phyloP scores from a whole-genome alignment of 768 basidiomycete genomes.

The Leccinellum luteum region DNA sequence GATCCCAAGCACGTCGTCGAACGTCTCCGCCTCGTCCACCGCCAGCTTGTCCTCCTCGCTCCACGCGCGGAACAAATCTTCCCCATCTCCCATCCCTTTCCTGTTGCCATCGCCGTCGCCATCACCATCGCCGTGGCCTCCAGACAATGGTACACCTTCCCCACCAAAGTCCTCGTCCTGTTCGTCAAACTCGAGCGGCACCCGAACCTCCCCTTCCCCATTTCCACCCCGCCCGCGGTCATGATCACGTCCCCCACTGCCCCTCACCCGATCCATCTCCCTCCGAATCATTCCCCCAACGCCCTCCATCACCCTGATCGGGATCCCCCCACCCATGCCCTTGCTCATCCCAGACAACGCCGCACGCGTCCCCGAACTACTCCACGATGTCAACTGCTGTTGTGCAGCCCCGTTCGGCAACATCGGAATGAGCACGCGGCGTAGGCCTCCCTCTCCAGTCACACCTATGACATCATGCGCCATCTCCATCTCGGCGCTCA shows the following conservation, averaged over 20 bases:
- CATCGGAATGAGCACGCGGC: constrained; percentile 56
- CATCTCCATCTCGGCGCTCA: constrained; percentile 62
- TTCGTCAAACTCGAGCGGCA: constrained; percentile 59
- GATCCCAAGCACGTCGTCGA: constrained; percentile 33
- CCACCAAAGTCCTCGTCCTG: constrained; percentile 61
- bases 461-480: constrained; percentile 37
- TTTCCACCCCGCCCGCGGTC: not conserved
- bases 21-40: constrained; percentile 32
- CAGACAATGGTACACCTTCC: constrained; percentile 4
- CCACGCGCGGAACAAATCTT: constrained; percentile 26
- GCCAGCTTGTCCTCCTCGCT: constrained; percentile 30
- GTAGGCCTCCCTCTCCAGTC: constrained; percentile 35
- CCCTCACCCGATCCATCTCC: constrained; percentile 39
- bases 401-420: constrained; percentile 64
- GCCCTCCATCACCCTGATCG: constrained; percentile 63
- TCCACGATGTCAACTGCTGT: constrained; percentile 16
- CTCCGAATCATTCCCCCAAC: constrained; percentile 53
- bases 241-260: constrained; percentile 3
- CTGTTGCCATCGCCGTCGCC: not conserved
- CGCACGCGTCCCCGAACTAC: constrained; percentile 12
- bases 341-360: constrained; percentile 17
- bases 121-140: not conserved
- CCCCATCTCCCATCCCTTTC: constrained; percentile 7
- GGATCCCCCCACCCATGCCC: constrained; percentile 28
- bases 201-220: constrained; percentile 13